Conservation (phyloP, 352 stramenopile species). For the Phytophthora sp. region DNA sequence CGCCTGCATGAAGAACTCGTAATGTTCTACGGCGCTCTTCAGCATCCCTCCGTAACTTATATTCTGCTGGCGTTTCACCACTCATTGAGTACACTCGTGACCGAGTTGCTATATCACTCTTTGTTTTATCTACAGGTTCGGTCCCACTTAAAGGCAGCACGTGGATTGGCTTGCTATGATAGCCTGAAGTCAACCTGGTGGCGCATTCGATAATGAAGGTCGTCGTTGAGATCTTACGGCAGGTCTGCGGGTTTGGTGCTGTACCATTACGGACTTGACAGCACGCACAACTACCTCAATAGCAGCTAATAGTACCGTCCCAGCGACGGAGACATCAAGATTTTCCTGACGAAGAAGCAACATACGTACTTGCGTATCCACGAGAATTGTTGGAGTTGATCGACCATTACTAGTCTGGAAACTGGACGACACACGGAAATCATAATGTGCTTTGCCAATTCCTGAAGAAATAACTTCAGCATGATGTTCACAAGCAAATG, state of each 20-base stretch:
- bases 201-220: not conserved
- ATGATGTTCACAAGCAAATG: slow-evolving; percentile 11
- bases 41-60: slow-evolving; percentile 1
- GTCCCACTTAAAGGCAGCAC: not conserved
- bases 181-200: not conserved
- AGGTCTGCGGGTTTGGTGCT: not conserved
- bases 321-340: slow-evolving; percentile 19
- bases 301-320: slow-evolving; percentile 21
- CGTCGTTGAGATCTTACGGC: not conserved
- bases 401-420: slow-evolving; percentile 18
- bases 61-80: slow-evolving; percentile 3
- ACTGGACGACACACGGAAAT: slow-evolving; percentile 7
- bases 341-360: slow-evolving; percentile 34
- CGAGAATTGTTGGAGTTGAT: slow-evolving; percentile 39
- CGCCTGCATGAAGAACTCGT: slow-evolving; percentile 21
- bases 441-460: slow-evolving; percentile 19
- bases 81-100: not conserved
- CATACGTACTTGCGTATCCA: slow-evolving; percentile 47
- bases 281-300: slow-evolving; percentile 35
- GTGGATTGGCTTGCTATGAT: not conserved
- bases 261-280: slow-evolving; percentile 23
- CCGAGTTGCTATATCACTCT: slow-evolving; percentile 1
- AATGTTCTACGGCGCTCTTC: slow-evolving; percentile 10
- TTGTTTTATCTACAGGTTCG: not conserved
- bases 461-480: slow-evolving; percentile 27